phyloP scores from a whole-genome alignment of 225 moss, liverwort and hornwort species.

The Bryum argenteum region DNA sequence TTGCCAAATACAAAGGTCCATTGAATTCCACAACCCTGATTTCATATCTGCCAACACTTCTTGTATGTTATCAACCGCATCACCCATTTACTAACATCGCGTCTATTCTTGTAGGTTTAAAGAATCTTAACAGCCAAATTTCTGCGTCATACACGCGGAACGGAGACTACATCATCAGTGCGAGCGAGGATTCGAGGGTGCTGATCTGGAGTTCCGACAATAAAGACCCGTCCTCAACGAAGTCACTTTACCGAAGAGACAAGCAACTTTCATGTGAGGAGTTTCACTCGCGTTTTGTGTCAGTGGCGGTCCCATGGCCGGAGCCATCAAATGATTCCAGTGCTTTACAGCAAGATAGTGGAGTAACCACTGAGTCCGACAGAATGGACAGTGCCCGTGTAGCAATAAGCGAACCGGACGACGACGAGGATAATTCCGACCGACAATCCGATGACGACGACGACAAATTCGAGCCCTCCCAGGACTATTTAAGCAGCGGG shows the following conservation, averaged over 20 bases:
- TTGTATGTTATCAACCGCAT: background rate
- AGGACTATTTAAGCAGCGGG: constrained; percentile 37
- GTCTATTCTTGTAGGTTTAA: constrained; percentile 65
- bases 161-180: constrained; percentile 87
- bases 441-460: constrained; percentile 27
- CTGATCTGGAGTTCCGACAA: constrained; percentile 79
- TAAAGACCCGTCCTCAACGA: constrained; percentile 51
- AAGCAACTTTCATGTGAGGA: constrained; percentile 84
- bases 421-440: constrained; percentile 16
- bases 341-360: constrained; percentile 29
- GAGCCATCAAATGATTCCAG: constrained; percentile 43
- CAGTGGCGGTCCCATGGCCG: constrained; percentile 86
- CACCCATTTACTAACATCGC: no score
- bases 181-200: constrained; percentile 94
- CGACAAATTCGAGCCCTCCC: constrained; percentile 33
- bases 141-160: constrained; percentile 82
- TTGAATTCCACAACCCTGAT: constrained; percentile 8
- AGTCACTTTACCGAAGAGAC: constrained; percentile 71
- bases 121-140: constrained; percentile 80
- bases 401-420: constrained; percentile 33
- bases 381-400: constrained; percentile 38
- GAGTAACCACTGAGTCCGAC: constrained; percentile 36
- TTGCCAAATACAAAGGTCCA: constrained; percentile 83
- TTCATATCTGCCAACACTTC: constrained; percentile 8
- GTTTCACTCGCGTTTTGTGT: constrained; percentile 70